A percentile compares a stretch with the other conserved stretches of the same genome.
Evolutionary conservation across 805 yeast genomes (phyloP).

Genomic region (Wickerhamomyces sydowiorum): DNA sequence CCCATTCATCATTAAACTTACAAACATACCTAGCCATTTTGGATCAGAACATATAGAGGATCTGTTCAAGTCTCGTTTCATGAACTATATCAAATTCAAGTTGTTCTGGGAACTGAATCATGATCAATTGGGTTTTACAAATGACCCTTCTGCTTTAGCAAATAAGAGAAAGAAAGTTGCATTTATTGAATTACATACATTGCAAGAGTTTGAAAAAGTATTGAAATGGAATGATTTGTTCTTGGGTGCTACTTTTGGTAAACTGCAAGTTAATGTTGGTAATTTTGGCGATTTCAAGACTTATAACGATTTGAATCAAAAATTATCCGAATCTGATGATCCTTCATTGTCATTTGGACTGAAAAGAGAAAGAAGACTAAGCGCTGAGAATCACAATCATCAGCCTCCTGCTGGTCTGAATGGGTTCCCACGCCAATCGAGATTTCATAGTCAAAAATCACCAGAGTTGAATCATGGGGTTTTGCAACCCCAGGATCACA

Average conservation of each 20-base stretch:
- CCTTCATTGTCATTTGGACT: constrained; percentile 12
- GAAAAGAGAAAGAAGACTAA: constrained; percentile 2
- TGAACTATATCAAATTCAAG: constrained; percentile 52
- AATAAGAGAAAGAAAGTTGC: constrained; percentile 47
- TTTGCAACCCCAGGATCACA: no score
- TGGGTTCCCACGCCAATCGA: constrained; percentile 1
- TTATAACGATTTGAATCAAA: constrained; percentile 18
- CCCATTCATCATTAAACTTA: constrained; percentile 61
- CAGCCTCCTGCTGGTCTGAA: background rate
- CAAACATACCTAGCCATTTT: constrained; percentile 52
- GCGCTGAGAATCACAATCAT: background rate
- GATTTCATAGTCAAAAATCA: background rate
- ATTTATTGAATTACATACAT: constrained; percentile 50
- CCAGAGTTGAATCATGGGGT: constrained; percentile 1
- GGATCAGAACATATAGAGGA: constrained; percentile 48
- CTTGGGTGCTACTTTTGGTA: constrained; percentile 32
- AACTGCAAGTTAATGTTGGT: constrained; percentile 22
- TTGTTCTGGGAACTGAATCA: constrained; percentile 50
- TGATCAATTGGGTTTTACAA: constrained; percentile 24
- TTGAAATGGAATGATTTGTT: constrained; percentile 58
- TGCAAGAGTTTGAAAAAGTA: constrained; percentile 50
- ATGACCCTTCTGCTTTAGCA: constrained; percentile 14
- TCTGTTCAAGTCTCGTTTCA: constrained; percentile 57
- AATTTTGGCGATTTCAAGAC: constrained; percentile 19
- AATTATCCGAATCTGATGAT: constrained; percentile 15